A percentile compares a stretch with the other conserved stretches of the same genome.
Evolutionary conservation across 805 yeast species (phyloP).

Genomic region (Saturnispora sanitii): DNA sequence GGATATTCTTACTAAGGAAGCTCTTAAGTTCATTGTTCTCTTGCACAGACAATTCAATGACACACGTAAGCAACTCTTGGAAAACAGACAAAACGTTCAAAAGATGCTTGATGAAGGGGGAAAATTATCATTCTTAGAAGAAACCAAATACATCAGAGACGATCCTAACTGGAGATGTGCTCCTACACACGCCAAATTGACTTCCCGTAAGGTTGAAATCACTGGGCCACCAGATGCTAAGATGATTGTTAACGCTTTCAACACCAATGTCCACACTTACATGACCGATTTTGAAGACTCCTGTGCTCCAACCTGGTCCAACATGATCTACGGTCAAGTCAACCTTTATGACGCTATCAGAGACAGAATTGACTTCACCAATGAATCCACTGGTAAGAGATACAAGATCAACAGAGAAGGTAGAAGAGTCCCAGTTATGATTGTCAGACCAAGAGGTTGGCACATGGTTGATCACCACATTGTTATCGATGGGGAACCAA

Average conservation of each 20-base stretch:
- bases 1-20: slow-evolving; percentile 47
- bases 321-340: slow-evolving; percentile 72
- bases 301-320: slow-evolving; percentile 75
- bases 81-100: slow-evolving; percentile 55
- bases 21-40: slow-evolving; percentile 60
- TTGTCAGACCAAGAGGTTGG: slow-evolving; percentile 87
- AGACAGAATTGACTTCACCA: slow-evolving; percentile 47
- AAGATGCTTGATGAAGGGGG: slow-evolving; percentile 50
- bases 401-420: slow-evolving; percentile 35
- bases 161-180: slow-evolving; percentile 73
- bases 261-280: slow-evolving; percentile 69
- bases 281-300: slow-evolving; percentile 86
- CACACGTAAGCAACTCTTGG: slow-evolving; percentile 48
- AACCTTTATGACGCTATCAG: slow-evolving; percentile 70
- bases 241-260: slow-evolving; percentile 75
- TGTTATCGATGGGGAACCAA: slow-evolving; percentile 63
- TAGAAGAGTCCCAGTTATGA: slow-evolving; percentile 62
- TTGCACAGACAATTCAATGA: slow-evolving; percentile 65
- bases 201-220: slow-evolving; percentile 69
- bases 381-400: slow-evolving; percentile 28
- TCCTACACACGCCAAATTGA: slow-evolving; percentile 60
- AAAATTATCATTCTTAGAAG: slow-evolving; percentile 54
- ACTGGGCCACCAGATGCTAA: slow-evolving; percentile 82
- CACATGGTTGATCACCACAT: slow-evolving; percentile 71
- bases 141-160: slow-evolving; percentile 58